These are phyloP conservation scores for Calocera cornea DNA, from an alignment of 768 basidiomycete species.

Conservation along the genomic window DNA sequence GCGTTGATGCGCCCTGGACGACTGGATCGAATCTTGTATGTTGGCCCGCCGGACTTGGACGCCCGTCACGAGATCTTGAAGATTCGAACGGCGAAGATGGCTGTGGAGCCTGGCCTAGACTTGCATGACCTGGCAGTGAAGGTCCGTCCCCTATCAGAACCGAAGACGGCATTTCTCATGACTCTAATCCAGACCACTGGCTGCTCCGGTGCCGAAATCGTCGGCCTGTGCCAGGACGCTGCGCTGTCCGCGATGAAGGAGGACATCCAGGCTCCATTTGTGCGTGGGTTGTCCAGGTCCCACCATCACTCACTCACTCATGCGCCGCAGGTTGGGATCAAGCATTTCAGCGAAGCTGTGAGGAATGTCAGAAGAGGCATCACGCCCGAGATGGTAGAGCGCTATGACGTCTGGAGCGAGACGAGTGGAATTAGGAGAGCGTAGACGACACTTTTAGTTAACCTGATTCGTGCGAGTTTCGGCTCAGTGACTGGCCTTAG, in stretches of 20 bases:
- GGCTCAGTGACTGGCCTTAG: too few species aligned
- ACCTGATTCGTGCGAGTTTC: too few species aligned
- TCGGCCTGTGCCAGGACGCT: constrained; percentile 88
- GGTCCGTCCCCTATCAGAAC: constrained; percentile 31
- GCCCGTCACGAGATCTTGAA: constrained; percentile 75
- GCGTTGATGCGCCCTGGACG: constrained; percentile 92
- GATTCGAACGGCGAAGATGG: constrained; percentile 69
- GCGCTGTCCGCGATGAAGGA: constrained; percentile 83
- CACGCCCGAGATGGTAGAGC: constrained; percentile 60
- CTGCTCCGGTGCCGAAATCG: constrained; percentile 91
- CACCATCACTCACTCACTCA: constrained; percentile 3
- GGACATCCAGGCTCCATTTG: constrained; percentile 62
- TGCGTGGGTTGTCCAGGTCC: constrained; percentile 27
- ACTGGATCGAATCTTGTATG: constrained; percentile 84
- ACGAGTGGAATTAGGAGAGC: constrained; percentile 14
- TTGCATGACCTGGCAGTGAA: constrained; percentile 51
- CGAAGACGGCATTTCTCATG: neutral
- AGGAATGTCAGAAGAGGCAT: constrained; percentile 62
- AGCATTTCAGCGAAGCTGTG: constrained; percentile 64
- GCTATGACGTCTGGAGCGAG: constrained; percentile 60
- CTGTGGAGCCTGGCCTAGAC: constrained; percentile 56
- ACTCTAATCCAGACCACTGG: constrained; percentile 59
- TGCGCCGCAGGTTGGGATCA: constrained; percentile 48
- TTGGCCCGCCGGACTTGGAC: constrained; percentile 73
- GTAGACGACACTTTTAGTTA: too few species aligned